These are phyloP conservation scores for Hemileccinum impolitum DNA, from an alignment of 768 basidiomycete species.

Conservation along the genomic window DNA sequence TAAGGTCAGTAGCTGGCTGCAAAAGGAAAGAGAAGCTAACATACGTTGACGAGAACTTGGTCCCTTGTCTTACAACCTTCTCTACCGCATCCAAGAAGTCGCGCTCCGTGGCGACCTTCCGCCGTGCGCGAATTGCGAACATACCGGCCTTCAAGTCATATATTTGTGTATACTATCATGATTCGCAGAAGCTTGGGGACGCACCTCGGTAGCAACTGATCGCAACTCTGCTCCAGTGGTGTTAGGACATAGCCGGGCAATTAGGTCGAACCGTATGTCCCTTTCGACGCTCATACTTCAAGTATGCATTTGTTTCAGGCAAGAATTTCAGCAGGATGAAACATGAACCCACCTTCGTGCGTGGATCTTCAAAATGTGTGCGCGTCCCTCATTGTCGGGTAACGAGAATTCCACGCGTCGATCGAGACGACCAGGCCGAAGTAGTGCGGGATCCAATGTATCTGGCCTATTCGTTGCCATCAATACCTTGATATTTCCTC, in stretches of 20 bases:
- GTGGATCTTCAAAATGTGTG: conserved; percentile 95
- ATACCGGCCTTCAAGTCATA: conserved; percentile 89
- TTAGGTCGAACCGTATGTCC: conserved; percentile 95
- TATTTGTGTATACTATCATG: conserved; percentile 83
- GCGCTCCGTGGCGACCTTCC: conserved; percentile 95
- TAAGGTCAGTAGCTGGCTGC: conserved; percentile 4
- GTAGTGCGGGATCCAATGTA: conserved; percentile 93
- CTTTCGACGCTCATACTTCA: conserved; percentile 94
- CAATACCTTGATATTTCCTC: conserved; percentile 99
- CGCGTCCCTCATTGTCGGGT: conserved; percentile 93
- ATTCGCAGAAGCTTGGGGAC: conserved; percentile 11
- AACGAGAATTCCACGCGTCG: conserved; percentile 95
- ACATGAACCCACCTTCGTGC: conserved; percentile 71
- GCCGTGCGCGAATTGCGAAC: conserved; percentile 96
- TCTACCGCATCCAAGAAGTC: conserved; percentile 98
- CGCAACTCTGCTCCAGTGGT: conserved; percentile 98
- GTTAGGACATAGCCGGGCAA: conserved; percentile 95
- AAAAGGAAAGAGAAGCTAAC: conserved; percentile 25
- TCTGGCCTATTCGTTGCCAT: conserved; percentile 99
- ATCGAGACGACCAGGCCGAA: conserved; percentile 95
- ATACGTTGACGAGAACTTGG: conserved; percentile 96
- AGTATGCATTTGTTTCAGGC: background rate
- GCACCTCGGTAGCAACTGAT: conserved; percentile 92
- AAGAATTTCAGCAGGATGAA: background rate
- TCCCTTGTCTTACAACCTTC: conserved; percentile 96